These are phyloP conservation scores for Verticillium zaregamsianum DNA, from an alignment of 2,329 filamentous ascomycete species.

Conservation along the genomic window DNA sequence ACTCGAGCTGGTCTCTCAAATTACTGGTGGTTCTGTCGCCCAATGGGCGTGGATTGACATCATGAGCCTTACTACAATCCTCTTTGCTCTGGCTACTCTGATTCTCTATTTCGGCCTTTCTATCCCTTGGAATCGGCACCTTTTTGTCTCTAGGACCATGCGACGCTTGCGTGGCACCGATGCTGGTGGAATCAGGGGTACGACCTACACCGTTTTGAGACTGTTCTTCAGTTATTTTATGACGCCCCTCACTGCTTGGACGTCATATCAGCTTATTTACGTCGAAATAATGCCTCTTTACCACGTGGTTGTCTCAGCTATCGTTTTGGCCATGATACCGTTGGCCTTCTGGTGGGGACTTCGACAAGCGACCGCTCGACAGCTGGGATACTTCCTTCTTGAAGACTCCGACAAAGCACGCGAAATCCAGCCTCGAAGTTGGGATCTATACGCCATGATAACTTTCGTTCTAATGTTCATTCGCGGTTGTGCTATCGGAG, in stretches of 20 bases:
- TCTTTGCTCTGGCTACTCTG: constrained; percentile 56
- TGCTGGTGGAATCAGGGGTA: constrained; percentile 3
- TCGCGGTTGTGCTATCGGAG: constrained; percentile 63
- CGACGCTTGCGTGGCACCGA: constrained; percentile 20
- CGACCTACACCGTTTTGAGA: constrained; percentile 49
- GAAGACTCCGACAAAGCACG: constrained; percentile 43
- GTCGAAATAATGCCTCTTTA: constrained; percentile 11
- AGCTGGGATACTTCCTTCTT: constrained; percentile 23
- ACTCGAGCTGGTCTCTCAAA: constrained; percentile 61
- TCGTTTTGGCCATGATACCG: constrained; percentile 16
- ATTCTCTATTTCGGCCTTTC: constrained; percentile 36
- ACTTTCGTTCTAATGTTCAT: constrained; percentile 60
- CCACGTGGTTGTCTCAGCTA: constrained; percentile 25
- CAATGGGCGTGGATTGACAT: constrained; percentile 67
- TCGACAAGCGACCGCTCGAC: constrained; percentile 14
- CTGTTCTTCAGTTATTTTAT: constrained; percentile 74
- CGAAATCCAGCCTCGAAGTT: constrained; percentile 35
- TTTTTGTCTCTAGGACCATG: constrained; percentile 37
- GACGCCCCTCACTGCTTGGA: constrained; percentile 65
- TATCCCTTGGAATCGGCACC: constrained; percentile 41
- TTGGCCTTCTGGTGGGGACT: constrained; percentile 22
- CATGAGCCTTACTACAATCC: constrained; percentile 56
- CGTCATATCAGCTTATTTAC: constrained; percentile 61
- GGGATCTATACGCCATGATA: constrained; percentile 61
- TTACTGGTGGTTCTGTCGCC: constrained; percentile 59